Percentiles rank a stretch among this genome's conserved stretches.
These are phyloP conservation scores for Sporobolus alterniflorus DNA, from an alignment of 202 grass and related monocot genomes.

Conservation along the genomic window DNA sequence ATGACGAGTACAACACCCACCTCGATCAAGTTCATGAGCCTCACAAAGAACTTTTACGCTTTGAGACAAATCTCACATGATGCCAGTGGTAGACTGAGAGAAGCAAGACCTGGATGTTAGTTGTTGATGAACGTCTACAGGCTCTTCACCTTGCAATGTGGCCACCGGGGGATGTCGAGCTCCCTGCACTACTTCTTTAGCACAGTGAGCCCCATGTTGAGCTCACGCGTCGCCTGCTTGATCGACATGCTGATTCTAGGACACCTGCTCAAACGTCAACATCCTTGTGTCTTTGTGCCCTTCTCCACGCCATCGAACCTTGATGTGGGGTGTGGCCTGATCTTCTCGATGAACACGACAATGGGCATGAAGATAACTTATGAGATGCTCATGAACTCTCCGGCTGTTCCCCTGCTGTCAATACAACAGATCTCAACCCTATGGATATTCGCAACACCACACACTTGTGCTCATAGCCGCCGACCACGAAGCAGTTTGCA, in stretches of 20 bases:
- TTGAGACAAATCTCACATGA: not conserved
- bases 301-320: not conserved
- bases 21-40: not conserved
- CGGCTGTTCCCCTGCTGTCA: not conserved
- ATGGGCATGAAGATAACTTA: too few relatives aligned
- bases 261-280: constrained; percentile 40
- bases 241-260: constrained; percentile 50
- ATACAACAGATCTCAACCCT: too few relatives aligned
- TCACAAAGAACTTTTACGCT: not conserved
- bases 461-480: too few relatives aligned
- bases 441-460: too few relatives aligned
- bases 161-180: constrained; percentile 60
- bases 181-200: constrained; percentile 65
- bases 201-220: constrained; percentile 43
- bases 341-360: too few relatives aligned
- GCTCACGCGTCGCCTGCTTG: constrained; percentile 54
- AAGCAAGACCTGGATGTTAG: constrained; percentile 54
- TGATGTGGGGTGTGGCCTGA: too few relatives aligned
- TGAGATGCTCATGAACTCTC: too few relatives aligned
- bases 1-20: not conserved
- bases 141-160: constrained; percentile 66
- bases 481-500: too few relatives aligned
- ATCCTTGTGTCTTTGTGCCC: not conserved
- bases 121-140: constrained; percentile 61
- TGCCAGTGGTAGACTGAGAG: not conserved